Base-by-base conservation (phyloP, 2,329 filamentous ascomycete species). In the Fusarium algeriense region DNA sequence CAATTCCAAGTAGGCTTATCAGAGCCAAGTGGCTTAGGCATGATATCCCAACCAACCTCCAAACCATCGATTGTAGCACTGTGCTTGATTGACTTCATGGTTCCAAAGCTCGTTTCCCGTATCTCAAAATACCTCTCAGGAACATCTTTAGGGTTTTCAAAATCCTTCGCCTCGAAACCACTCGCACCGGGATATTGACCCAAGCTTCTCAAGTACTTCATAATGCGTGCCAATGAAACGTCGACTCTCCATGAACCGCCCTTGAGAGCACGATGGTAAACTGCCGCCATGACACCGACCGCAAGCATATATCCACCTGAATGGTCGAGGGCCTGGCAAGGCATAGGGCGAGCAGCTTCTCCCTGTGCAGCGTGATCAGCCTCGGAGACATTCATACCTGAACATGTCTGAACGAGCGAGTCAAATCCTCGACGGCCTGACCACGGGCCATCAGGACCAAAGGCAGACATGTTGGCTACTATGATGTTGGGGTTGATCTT, bases 291-390 rank as follows among this genome's bases (percentile, higher is more conserved):
- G 5, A 89, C 82, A 0, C 88, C 87, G 0, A 86, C 79, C 0
- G 87, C 86, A 1, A 90, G 80, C 23, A 89, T 79, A 58, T 87
- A 89, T 0, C 88, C 88, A 1, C 81, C 82, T 0, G 82, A 85
- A 65, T 90, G 86, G 73, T 90, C 88, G 1, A 90, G 80, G 0
- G 85, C 87, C 75, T 90, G 88, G 58, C 84, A 87, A 0, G 88
- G 88, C 35, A 83, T 78, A 0, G 83, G 78, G 2, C 82, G 81
- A 0, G 84, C 83, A 1, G 78, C 59, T 49, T 84, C 82, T 0
- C 80, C 81, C 0, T 74, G 64, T 5, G 79, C 82, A 26, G 75
- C 83, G 48, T 84, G 81, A 60, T 84, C 80, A 0, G 87, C 87
- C 71, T 90, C 87, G 0, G 85, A 85, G 3, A 87, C 80, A 46